phyloP scores from a whole-genome alignment of 371 early-diverging fungal species.

The Mucor indicus region DNA sequence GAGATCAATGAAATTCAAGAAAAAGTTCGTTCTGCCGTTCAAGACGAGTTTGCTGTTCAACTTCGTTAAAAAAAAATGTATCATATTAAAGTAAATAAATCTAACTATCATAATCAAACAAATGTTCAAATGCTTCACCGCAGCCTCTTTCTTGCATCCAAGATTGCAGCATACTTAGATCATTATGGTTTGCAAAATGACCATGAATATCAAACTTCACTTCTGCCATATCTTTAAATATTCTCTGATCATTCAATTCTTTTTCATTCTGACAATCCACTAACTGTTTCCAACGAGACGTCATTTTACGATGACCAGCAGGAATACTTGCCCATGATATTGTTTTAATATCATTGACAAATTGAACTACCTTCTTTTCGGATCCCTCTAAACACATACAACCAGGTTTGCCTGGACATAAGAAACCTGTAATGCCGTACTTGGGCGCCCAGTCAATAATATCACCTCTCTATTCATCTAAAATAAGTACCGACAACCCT shows the following conservation, averaged over 20 bases:
- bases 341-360: slow-evolving; percentile 45
- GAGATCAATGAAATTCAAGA: slow-evolving; percentile 93
- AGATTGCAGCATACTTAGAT: slow-evolving; percentile 26
- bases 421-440: slow-evolving; percentile 37
- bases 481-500: background rate
- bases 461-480: slow-evolving; percentile 28
- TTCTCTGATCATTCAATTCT: slow-evolving; percentile 12
- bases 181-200: slow-evolving; percentile 34
- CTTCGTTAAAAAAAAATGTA: slow-evolving; percentile 64
- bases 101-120: slow-evolving; percentile 37
- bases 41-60: slow-evolving; percentile 66
- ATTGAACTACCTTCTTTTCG: slow-evolving; percentile 31
- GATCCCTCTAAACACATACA: slow-evolving; percentile 37
- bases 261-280: slow-evolving; percentile 11
- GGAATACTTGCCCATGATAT: slow-evolving; percentile 41
- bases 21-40: slow-evolving; percentile 67
- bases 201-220: slow-evolving; percentile 40
- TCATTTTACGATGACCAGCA: slow-evolving; percentile 38
- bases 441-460: slow-evolving; percentile 44
- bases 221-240: slow-evolving; percentile 34
- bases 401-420: slow-evolving; percentile 46
- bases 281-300: slow-evolving; percentile 33
- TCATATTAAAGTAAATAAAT: too few relatives aligned
- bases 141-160: slow-evolving; percentile 38
- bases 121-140: slow-evolving; percentile 35